Base-by-base conservation (phyloP, 306 rosid genomes). In the Gillenia trifoliata region DNA sequence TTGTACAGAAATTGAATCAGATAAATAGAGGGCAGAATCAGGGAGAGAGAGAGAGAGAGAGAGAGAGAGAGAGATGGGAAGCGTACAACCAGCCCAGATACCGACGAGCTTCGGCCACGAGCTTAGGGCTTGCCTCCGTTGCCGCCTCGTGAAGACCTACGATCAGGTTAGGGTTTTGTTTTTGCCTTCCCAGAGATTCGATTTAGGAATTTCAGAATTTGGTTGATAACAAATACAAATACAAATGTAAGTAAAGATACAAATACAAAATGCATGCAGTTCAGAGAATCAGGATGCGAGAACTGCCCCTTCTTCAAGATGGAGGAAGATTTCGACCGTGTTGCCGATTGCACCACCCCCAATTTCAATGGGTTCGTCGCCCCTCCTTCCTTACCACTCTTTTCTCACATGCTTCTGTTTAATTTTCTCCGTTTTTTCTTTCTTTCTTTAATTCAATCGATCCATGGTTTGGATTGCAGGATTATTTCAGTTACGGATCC, bases 71-170 rank as follows among this genome's bases (percentile, higher is more conserved):
- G 38, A 54, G 82, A 91, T 91, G 90, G 86, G 83, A 28, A 85
- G 47, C 68, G 78, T 74, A 5, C 66, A 34, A 30, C 92, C 94
- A 4, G 98, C 97, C 66, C 97, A 93, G 80, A 93, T 93, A 69
- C 98, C 98, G 33, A 91, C 93, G 15, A 93, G 90, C 83, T 91
- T 89, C 60, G 98, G 98, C 63, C 91, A 93, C 75, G 97, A 91
- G 80, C 87, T 93, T 62, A 76, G 96, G 74, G 97, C 98, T 78
- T 93, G 98, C 79, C 98, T 93, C 71, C 98, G 98, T 61, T 93
- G 98, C 74, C 98, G 97, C 76, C 97, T 93, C 30, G 92, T 91
- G 82, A 93, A 93, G 89, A 93, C 98, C 83, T 93, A 93, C 47
- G 98, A 93, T 73, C 98, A 91, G 98, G 98, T 93, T 15, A 16